A percentile compares a stretch with the other conserved stretches of the same genome.
phyloP scores from a whole-genome alignment of 306 rosid genomes.

The Medicago ruthenica region DNA sequence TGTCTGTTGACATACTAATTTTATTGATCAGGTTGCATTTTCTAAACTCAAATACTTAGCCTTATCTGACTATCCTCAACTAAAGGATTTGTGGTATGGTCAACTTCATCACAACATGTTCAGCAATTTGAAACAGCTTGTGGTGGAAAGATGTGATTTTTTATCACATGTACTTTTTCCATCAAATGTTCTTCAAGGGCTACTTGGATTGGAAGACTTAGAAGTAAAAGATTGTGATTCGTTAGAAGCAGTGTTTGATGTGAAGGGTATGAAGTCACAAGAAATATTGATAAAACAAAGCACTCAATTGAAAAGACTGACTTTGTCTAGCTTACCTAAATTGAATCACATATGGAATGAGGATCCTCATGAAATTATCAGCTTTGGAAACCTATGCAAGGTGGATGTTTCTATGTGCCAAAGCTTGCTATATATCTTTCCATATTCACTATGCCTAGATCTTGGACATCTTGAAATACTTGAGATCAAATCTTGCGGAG shows the following conservation, averaged over 20 bases:
- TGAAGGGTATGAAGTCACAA: background rate
- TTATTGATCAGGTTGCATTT: background rate
- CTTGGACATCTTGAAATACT: background rate
- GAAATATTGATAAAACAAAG: background rate
- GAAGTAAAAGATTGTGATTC: slow-evolving; percentile 31
- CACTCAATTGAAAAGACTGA: background rate
- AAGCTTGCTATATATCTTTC: background rate
- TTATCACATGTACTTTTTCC: slow-evolving; percentile 22
- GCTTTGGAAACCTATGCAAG: background rate
- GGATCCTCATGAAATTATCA: slow-evolving; percentile 11
- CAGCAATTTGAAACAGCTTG: slow-evolving; percentile 1
- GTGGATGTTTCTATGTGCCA: background rate
- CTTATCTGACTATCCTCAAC: background rate
- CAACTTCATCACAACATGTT: background rate
- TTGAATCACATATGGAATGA: slow-evolving; percentile 7
- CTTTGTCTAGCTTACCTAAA: background rate
- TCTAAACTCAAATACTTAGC: background rate
- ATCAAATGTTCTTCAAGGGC: background rate
- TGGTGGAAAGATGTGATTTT: slow-evolving; percentile 2
- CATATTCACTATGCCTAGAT: background rate
- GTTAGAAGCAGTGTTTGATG: slow-evolving; percentile 13
- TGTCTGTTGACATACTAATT: background rate
- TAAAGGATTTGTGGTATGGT: slow-evolving; percentile 3
- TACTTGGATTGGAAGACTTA: background rate
- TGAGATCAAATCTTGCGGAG: background rate